A percentile compares a stretch with the other conserved stretches of the same genome.
Conservation (phyloP, 306 rosid genomes). For the Glycine latifolia region DNA sequence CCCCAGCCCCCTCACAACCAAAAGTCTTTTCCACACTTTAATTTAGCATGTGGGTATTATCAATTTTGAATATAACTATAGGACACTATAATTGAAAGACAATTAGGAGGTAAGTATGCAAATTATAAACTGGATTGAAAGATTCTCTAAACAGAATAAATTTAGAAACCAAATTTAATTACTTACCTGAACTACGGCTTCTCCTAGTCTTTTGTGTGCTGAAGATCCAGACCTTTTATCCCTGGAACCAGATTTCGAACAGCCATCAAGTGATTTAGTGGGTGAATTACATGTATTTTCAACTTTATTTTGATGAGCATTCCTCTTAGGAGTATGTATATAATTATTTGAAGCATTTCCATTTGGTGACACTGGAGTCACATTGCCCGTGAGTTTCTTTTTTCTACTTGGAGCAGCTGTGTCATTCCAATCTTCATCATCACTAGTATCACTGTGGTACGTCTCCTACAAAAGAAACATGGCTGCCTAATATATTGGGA, state of each 20-base stretch:
- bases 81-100: background rate
- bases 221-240: slow-evolving; percentile 56
- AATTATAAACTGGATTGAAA: background rate
- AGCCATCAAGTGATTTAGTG: slow-evolving; percentile 52
- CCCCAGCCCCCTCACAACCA: background rate
- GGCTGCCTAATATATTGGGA: slow-evolving; percentile 41
- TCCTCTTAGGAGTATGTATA: slow-evolving; percentile 51
- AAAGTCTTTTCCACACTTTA: background rate
- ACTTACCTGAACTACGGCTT: slow-evolving; percentile 77
- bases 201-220: slow-evolving; percentile 68
- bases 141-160: slow-evolving; percentile 34
- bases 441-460: slow-evolving; percentile 78
- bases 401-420: slow-evolving; percentile 52
- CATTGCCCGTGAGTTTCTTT: slow-evolving; percentile 44
- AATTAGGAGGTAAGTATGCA: too few relatives aligned
- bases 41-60: slow-evolving; percentile 5
- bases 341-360: slow-evolving; percentile 51
- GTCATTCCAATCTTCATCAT: slow-evolving; percentile 76
- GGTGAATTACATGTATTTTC: slow-evolving; percentile 55
- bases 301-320: slow-evolving; percentile 49
- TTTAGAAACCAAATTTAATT: slow-evolving; percentile 22
- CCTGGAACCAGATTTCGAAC: slow-evolving; percentile 58
- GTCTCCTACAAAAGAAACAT: slow-evolving; percentile 68
- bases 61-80: slow-evolving; percentile 21
- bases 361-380: slow-evolving; percentile 51